Percentiles rank a stretch among this genome's conserved stretches.
phyloP scores from a whole-genome alignment of 768 basidiomycete species.

The Rhizopogon rudus region DNA sequence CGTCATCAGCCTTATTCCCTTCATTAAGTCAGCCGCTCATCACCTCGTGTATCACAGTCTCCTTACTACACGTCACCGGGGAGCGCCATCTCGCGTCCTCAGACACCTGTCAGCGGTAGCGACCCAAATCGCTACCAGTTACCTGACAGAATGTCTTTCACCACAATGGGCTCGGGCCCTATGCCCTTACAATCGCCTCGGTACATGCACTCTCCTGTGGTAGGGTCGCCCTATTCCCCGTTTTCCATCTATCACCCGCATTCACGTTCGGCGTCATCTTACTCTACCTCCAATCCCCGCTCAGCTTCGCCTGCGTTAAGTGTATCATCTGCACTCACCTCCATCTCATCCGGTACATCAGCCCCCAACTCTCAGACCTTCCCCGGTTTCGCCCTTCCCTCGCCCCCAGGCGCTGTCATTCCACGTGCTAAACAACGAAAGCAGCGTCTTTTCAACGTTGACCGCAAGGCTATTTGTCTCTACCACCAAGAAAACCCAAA shows the following conservation, averaged over 20 bases:
- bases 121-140: conserved; percentile 27
- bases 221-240: conserved; percentile 42
- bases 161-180: conserved; percentile 13
- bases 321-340: conserved; percentile 47
- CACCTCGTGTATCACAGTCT: conserved; percentile 12
- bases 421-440: conserved; percentile 54
- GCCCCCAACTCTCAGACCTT: conserved; percentile 26
- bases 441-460: conserved; percentile 67
- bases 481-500: conserved; percentile 61
- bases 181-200: conserved; percentile 33
- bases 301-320: conserved; percentile 63
- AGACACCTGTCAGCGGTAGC: conserved; percentile 31
- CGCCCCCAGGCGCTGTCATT: conserved; percentile 24
- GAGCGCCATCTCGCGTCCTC: conserved; percentile 33
- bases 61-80: conserved; percentile 33
- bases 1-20: not conserved
- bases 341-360: conserved; percentile 39
- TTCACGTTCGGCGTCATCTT: conserved; percentile 40
- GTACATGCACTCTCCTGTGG: conserved; percentile 42
- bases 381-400: conserved; percentile 23
- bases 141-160: conserved; percentile 24
- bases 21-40: conserved; percentile 7
- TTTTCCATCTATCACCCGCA: conserved; percentile 40
- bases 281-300: conserved; percentile 43
- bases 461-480: conserved; percentile 71